These are phyloP conservation scores for Auriscalpium vulgare DNA, from an alignment of 768 basidiomycete genomes.

Conservation along the genomic window DNA sequence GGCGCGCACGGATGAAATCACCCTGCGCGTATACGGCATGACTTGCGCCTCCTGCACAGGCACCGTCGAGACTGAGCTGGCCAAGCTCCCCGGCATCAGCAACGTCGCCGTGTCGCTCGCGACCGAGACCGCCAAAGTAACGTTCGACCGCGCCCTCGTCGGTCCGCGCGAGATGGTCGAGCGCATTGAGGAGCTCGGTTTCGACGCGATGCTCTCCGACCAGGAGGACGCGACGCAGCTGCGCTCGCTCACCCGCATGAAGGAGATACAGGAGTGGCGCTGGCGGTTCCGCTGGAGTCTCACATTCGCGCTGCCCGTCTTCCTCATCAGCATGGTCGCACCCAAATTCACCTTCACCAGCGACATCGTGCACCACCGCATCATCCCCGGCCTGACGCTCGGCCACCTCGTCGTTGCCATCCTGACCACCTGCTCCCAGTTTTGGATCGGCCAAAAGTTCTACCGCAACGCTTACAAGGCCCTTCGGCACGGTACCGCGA, in stretches of 20 bases:
- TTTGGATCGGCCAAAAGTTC: constrained; percentile 84
- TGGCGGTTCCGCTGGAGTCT: constrained; percentile 66
- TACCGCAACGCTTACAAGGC: constrained; percentile 89
- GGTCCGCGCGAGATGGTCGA: constrained; percentile 86
- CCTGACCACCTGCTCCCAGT: constrained; percentile 87
- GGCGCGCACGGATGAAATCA: constrained; percentile 55
- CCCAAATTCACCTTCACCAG: constrained; percentile 57
- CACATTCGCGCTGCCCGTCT: constrained; percentile 86
- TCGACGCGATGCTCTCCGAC: constrained; percentile 80
- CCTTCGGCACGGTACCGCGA: constrained; percentile 80
- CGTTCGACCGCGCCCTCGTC: constrained; percentile 66
- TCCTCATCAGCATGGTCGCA: constrained; percentile 83
- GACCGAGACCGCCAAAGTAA: constrained; percentile 65
- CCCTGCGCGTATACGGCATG: constrained; percentile 85
- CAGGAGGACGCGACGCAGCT: constrained; percentile 78
- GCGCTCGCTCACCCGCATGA: constrained; percentile 76
- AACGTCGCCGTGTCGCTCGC: constrained; percentile 67
- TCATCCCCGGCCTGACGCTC: constrained; percentile 67
- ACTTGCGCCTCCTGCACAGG: constrained; percentile 78
- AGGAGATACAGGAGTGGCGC: constrained; percentile 90
- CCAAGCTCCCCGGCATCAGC: constrained; percentile 63
- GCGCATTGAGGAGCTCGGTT: constrained; percentile 80
- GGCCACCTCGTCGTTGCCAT: constrained; percentile 70
- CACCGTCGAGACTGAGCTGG: constrained; percentile 65
- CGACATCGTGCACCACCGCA: constrained; percentile 37